Conservation (phyloP, 2,329 filamentous ascomycete genomes). For the Coccinonectria pachysandricola region DNA sequence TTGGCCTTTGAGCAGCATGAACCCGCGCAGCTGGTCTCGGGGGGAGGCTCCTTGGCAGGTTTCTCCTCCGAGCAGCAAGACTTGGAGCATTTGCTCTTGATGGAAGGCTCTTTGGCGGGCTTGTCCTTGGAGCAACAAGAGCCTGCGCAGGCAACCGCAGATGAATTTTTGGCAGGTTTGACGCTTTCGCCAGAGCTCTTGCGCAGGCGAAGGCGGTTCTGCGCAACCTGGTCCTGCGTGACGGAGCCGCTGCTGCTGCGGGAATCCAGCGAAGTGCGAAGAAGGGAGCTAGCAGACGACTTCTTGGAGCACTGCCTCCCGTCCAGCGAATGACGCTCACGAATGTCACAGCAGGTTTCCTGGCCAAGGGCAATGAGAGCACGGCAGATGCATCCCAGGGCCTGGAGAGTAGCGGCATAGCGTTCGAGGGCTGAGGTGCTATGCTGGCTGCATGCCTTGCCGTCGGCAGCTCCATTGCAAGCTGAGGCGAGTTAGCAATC, state of each 20-base stretch:
- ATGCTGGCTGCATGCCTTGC: too few relatives aligned
- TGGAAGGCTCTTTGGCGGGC: conserved; percentile 1
- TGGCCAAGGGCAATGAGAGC: conserved; percentile 39
- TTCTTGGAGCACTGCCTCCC: conserved; percentile 18
- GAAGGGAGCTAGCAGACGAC: conserved; percentile 5
- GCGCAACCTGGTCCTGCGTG: conserved; percentile 5
- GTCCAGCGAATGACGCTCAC: conserved; percentile 15
- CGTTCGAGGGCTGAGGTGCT: conserved; percentile 25
- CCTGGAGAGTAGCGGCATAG: conserved; percentile 34
- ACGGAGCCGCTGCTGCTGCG: conserved; percentile 12
- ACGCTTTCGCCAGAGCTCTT: conserved; percentile 8
- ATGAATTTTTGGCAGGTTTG: conserved; percentile 2
- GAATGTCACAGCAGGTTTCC: conserved; percentile 27
- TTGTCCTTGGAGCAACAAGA: conserved; percentile 7
- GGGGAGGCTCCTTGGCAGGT: not conserved
- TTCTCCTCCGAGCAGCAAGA: conserved; percentile 1
- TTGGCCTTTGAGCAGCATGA: conserved; percentile 1
- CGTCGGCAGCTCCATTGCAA: too few relatives aligned
- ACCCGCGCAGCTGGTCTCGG: not conserved
- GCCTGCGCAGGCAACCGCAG: conserved; percentile 5
- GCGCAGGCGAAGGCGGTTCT: conserved; percentile 7
- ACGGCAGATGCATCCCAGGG: conserved; percentile 44
- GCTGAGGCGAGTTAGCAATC: not conserved
- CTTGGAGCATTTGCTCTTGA: conserved; percentile 1
- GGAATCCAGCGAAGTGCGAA: conserved; percentile 16